Evolutionary conservation across 225 moss, liverwort and hornwort species (phyloP).

Genomic region (Pseudisothecium myosuroides): DNA sequence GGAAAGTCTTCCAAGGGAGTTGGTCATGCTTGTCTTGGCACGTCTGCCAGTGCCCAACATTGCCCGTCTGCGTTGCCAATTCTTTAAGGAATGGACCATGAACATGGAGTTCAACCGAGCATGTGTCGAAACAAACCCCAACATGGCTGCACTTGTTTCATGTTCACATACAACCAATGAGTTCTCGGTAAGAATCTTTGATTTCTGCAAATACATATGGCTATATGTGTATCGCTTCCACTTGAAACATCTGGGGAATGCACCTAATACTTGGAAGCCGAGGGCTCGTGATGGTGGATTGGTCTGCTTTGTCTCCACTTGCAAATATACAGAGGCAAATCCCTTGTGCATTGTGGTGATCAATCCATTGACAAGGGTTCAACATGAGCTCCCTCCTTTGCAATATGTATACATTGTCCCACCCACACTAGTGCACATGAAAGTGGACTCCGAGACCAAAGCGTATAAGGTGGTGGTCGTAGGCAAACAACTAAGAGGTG

Average conservation of each 20-base stretch:
- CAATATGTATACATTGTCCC: neutral
- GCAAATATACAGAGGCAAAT: neutral
- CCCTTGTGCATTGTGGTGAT: neutral
- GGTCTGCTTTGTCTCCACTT: neutral
- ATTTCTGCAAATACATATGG: neutral
- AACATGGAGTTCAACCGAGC: neutral
- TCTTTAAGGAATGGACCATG: neutral
- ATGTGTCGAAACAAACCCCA: neutral
- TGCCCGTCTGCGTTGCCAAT: neutral
- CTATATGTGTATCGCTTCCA: fast-evolving
- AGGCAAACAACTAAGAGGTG: no score
- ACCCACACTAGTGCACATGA: neutral
- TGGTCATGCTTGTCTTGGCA: neutral
- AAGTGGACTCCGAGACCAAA: neutral
- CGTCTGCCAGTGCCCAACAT: neutral
- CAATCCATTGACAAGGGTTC: neutral
- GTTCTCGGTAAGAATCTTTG: neutral
- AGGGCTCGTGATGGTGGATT: neutral
- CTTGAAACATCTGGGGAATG: no score
- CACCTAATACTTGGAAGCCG: no score
- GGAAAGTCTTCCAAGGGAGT: neutral
- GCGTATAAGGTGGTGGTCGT: neutral
- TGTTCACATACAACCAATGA: neutral
- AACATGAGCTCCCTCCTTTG: neutral
- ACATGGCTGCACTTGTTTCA: neutral